Percentiles rank a stretch among this genome's conserved stretches.
These are phyloP conservation scores for Lachnellula suecica DNA, from an alignment of 2,329 filamentous ascomycete species.

Conservation along the genomic window DNA sequence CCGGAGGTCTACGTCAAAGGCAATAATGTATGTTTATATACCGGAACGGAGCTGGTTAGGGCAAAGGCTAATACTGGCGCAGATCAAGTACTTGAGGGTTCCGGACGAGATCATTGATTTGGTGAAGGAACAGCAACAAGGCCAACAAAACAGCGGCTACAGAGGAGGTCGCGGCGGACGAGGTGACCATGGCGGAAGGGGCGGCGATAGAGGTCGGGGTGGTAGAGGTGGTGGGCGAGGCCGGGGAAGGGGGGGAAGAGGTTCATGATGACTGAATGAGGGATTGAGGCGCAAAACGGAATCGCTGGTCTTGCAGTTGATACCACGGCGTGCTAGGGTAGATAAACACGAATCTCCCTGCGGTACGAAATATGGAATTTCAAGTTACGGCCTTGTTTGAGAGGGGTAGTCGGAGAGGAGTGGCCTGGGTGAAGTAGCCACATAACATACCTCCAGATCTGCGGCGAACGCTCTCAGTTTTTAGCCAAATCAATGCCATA, in stretches of 20 bases:
- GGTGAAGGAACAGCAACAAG: constrained; percentile 80
- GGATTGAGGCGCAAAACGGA: background rate
- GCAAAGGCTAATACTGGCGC: constrained; percentile 9
- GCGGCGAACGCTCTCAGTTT: background rate
- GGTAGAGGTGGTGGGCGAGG: constrained; percentile 30
- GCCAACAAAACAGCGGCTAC: constrained; percentile 43
- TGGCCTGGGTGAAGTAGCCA: background rate
- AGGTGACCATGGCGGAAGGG: constrained; percentile 53
- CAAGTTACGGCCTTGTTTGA: background rate
- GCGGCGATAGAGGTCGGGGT: constrained; percentile 42
- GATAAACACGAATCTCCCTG: background rate
- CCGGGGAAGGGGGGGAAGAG: constrained; percentile 28
- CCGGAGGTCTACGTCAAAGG: constrained; percentile 95
- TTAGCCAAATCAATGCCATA: background rate
- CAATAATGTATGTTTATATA: constrained; percentile 70
- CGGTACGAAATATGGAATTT: background rate
- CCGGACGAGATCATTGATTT: constrained; percentile 95
- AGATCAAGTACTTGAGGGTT: constrained; percentile 96
- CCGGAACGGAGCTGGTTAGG: background rate
- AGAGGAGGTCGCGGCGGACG: constrained; percentile 65
- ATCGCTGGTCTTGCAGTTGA: background rate
- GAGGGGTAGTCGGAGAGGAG: background rate
- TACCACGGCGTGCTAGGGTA: background rate
- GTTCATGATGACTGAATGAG: constrained; percentile 14
- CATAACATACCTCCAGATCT: background rate